Evolutionary conservation across 208 protist genomes (phyloP), one percentile per base, ranked within the genome.

Genomic region (Crithidia acanthocephali): DNA sequence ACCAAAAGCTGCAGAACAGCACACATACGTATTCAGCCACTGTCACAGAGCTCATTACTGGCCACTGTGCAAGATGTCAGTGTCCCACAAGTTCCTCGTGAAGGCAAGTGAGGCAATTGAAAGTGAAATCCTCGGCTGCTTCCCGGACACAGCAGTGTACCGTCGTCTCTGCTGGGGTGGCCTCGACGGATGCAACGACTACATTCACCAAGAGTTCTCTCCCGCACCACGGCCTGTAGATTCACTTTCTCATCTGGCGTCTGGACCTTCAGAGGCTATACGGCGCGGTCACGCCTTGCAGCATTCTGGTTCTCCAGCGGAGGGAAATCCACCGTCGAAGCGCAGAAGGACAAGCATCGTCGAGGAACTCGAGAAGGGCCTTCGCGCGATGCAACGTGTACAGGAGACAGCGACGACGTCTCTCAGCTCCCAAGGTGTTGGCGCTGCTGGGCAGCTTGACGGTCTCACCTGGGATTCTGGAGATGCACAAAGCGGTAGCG

Each of bases 61-160:
- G n/a, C n/a, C n/a, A n/a, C n/a, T n/a, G n/a, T 23, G 7, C 28
- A 57, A n/a, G n/a, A 68, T 57, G 59, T 16, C 18, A 13, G 22
- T 13, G 8, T 50, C 56, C 4, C 27, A n/a, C 8, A 42, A 32
- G 23, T 35, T 52, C 32, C 42, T 58, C 2, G 30, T 40, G 23
- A 0, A 69, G 16, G 64, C 48, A 7, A 74, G 51, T 10, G 13
- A 8, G 2, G 51, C 65, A 20, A 83, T 94, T 47, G 70, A 74
- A 9, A n/a, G 44, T 18, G 89, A 92, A 60, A 80, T 94, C 23
- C 37, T 27, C 2, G 27, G 18, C 25, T 87, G 87, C 70, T 90
- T 94, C 48, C 70, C 64, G 8, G 76, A 88, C 42, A 89, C 85
- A 67, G 77, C 71, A 16, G 37, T 83, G 22, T 91, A 81, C 57